Base-by-base conservation (phyloP, 2,329 filamentous ascomycete genomes). In the Keithomyces neogunnii region DNA sequence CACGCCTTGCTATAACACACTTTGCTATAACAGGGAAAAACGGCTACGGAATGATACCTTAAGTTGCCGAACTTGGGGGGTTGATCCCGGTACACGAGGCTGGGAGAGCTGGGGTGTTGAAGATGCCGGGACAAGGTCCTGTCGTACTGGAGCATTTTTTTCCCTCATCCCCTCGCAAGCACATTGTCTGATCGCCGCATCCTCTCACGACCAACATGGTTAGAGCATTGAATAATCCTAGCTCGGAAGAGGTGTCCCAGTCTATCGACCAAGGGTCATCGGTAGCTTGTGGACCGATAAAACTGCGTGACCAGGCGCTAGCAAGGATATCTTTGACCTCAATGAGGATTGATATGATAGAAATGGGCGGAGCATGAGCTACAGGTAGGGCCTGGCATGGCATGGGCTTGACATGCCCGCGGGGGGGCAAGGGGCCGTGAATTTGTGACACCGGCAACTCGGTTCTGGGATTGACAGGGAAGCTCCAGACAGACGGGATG, bases 361-460 rank as follows among this genome's bases (percentile, higher is more conserved):
- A 11, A 11, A 35, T 6, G 11, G 33, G 33, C 33, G 6, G 11
- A 19, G 19, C 19, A 19, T 19, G 19, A 35, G 33, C 33, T 35
- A 35, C 6, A 35, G 31, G 19, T 19, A 19, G 19, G 19, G 19
- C 19, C 19, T 19, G 33, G 33, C 33, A 6, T 7, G 19, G 19
- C 19, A 19, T 19, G 19, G 11, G 33, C 33, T n/a, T 29, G 28
- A 44, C 29, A 19, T 45, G 13, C 6, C 49, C 49, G 49, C 42
- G 44, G 44, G 19, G 19, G 19, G 40, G 43, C 44, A 51, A 35
- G 49, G 49, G 43, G 49, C 43, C 19, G 32, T 35, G 47, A 28
- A 51, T 31, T 44, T 36, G 44, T 28, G 42, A 28, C 4, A 9
- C 33, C 43, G n/a, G 35, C 29, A 26, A 35, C 44, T 46, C 44